Evolutionary conservation across 495 filamentous ascomycete genomes (phyloP), one percentile per base, ranked within the genome.

Genomic region (Aspergillus steynii): DNA sequence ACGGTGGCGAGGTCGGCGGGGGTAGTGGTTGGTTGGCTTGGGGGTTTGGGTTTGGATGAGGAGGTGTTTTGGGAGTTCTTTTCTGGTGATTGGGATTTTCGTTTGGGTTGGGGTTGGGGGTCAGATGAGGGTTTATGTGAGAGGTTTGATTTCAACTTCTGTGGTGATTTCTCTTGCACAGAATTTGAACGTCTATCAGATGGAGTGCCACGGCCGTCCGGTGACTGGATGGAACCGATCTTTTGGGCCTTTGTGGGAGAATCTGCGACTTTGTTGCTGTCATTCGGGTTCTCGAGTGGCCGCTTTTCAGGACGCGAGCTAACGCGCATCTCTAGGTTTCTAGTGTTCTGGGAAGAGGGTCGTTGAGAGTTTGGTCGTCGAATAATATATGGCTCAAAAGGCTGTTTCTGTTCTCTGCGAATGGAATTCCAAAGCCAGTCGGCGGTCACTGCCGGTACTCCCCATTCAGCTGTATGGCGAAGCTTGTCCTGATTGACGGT

Each of bases 351-450:
- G 9, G 74, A 65, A 50, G 62, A 51, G 59, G 58, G 67, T 57
- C 65, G 73, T 55, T 74, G 74, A 9, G 74, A 65, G 51, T 61
- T 53, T 62, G 58, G 67, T 58, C 65, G 73, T 55, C 58, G 71
- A 14, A 81, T 64, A 9, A 79, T 54, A 61, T 82, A 83, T 4
- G 77, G 67, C n/a, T 76, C 74, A 50, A 86, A 84, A 14, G 79
- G 68, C 53, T 84, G 79, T 63, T 69, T 79, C 58, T 80, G 74
- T n/a, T 83, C 82, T 42, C 65, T 68, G 52, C 77, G 73, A n/a
- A 97, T 85, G 65, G 88, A 94, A 53, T 86, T 83, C 86, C 89
- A 92, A 3, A 99, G 77, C 95, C 95, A 99, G 14, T 86, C 85
- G 4, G 82, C 82, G 5, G 81, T 85, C 25, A 98, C 90, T 2